Conservation (phyloP, 2,329 filamentous ascomycete species). For the Cladosporium velox region DNA sequence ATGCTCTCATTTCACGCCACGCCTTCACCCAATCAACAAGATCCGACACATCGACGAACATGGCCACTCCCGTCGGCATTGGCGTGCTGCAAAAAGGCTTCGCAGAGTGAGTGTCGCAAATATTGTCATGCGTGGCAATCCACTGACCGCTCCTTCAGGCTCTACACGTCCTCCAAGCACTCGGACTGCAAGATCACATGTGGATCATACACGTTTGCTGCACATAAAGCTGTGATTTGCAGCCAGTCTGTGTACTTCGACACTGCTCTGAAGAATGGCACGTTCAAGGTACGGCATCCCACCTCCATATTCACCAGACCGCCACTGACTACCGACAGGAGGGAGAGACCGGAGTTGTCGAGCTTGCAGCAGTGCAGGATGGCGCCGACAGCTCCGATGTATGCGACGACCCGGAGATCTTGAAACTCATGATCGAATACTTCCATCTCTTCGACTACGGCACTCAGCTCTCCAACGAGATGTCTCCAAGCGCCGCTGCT, state of each 20-base stretch:
- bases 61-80: background rate
- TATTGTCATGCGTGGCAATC: background rate
- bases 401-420: conserved; percentile 30
- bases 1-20: no score
- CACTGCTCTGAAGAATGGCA: conserved; percentile 21
- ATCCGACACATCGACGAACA: background rate
- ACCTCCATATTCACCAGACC: no score
- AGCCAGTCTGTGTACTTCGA: conserved; percentile 43
- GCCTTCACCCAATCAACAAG: no score
- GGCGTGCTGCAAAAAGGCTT: background rate
- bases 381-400: conserved; percentile 6
- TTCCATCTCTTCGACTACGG: conserved; percentile 34
- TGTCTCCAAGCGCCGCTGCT: background rate
- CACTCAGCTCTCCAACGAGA: background rate
- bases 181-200: conserved; percentile 48
- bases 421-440: conserved; percentile 33
- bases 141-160: background rate
- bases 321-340: background rate
- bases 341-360: background rate
- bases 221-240: conserved; percentile 46
- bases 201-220: conserved; percentile 42
- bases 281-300: background rate
- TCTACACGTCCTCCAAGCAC: conserved; percentile 29
- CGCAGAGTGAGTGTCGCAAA: background rate
- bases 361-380: conserved; percentile 23